phyloP scores from a whole-genome alignment of 2,329 filamentous ascomycete genomes.

The Simplicillium sp. region DNA sequence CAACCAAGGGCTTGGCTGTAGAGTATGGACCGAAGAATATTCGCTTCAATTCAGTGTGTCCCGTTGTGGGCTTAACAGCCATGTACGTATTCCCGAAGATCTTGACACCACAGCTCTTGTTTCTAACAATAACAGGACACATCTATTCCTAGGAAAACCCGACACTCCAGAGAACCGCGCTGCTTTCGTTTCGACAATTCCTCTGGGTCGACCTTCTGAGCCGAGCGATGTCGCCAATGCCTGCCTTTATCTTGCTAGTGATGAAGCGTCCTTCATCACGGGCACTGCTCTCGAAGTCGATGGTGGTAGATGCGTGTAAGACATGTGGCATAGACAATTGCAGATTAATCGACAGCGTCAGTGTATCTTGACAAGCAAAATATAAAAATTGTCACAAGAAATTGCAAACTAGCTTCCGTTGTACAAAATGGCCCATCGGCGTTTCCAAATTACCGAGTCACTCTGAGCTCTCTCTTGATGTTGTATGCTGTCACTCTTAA shows the following conservation, averaged over 20 bases:
- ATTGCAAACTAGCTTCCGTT: no score
- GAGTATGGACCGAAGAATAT: constrained; percentile 67
- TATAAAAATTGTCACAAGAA: no score
- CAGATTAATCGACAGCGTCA: no score
- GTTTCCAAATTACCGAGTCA: no score
- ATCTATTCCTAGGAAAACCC: constrained; percentile 48
- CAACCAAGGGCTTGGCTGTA: constrained; percentile 51
- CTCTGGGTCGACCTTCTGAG: constrained; percentile 44
- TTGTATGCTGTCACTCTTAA: no score
- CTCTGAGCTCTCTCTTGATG: no score
- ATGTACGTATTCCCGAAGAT: constrained; percentile 26
- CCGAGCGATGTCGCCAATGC: constrained; percentile 62
- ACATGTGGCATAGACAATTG: no score
- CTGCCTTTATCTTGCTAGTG: constrained; percentile 59
- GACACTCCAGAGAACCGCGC: constrained; percentile 53
- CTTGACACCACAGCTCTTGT: neutral
- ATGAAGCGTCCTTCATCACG: constrained; percentile 63
- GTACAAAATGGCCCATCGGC: no score
- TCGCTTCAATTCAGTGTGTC: constrained; percentile 63
- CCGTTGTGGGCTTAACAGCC: constrained; percentile 57
- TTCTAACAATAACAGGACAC: constrained; percentile 18
- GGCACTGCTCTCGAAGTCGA: constrained; percentile 54
- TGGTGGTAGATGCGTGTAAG: constrained; percentile 17
- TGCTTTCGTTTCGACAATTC: constrained; percentile 43
- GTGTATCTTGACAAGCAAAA: no score